These are phyloP conservation scores for Lentinula novae-zelandiae DNA, from an alignment of 1,284 basidiomycete species.

Conservation along the genomic window DNA sequence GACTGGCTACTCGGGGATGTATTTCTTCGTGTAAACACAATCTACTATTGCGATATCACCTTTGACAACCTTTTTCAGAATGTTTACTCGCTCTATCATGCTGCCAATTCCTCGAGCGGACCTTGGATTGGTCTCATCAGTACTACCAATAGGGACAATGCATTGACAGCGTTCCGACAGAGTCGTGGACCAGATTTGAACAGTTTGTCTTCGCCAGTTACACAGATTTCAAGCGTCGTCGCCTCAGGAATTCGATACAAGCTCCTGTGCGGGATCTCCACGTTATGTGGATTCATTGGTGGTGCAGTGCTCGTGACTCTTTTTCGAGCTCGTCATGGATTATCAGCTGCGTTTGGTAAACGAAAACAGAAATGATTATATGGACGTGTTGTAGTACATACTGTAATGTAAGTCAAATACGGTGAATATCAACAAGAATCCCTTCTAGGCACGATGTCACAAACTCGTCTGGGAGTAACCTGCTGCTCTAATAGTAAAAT, in stretches of 20 bases:
- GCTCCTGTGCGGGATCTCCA: constrained; percentile 13
- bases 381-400: background rate
- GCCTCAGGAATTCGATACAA: constrained; percentile 4
- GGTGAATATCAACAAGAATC: background rate
- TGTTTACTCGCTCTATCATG: constrained; percentile 49
- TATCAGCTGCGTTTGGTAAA: background rate
- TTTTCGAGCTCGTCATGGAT: constrained; percentile 10
- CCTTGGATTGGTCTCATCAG: constrained; percentile 47
- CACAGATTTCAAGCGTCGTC: constrained; percentile 16
- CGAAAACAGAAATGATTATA: background rate
- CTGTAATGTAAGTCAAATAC: background rate
- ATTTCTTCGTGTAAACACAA: constrained; percentile 45
- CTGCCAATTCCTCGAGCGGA: constrained; percentile 34
- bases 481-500: too few relatives aligned
- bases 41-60: background rate
- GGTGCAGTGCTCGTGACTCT: constrained; percentile 14
- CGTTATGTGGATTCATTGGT: constrained; percentile 16
- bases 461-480: too few relatives aligned
- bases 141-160: constrained; percentile 37
- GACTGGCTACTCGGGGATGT: constrained; percentile 61
- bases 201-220: constrained; percentile 18
- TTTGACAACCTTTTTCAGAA: constrained; percentile 32
- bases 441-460: too few relatives aligned
- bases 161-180: constrained; percentile 37
- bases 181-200: constrained; percentile 42